Evolutionary conservation across 73 alveolate genomes (phyloP).

Genomic region (Tetrahymena thermophila): DNA sequence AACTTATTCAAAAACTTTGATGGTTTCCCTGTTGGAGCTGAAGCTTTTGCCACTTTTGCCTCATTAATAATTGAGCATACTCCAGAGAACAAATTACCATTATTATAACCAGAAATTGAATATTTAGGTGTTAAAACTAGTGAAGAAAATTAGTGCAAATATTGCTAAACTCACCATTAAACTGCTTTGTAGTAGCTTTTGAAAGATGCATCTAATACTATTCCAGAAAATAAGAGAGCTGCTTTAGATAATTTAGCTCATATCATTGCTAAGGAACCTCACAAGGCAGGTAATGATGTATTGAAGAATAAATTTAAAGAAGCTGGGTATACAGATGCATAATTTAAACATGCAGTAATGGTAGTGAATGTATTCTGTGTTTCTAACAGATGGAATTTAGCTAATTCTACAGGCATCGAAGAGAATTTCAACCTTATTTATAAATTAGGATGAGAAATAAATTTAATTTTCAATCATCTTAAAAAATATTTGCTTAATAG

Average conservation of each 20-base stretch:
- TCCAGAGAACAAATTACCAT: background rate
- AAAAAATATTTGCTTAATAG: no score
- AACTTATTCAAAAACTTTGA: no score
- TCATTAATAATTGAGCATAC: background rate
- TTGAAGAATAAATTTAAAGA: background rate
- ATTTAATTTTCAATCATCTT: background rate
- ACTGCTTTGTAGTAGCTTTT: background rate
- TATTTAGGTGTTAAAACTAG: background rate
- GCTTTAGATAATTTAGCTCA: background rate
- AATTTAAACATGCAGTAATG: background rate
- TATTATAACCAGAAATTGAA: background rate
- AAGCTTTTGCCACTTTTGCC: background rate
- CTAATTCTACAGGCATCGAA: background rate
- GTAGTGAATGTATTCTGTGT: background rate
- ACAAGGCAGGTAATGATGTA: background rate
- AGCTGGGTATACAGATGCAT: background rate
- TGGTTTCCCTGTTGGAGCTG: background rate
- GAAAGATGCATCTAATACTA: background rate
- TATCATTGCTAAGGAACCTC: background rate
- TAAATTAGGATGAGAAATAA: background rate
- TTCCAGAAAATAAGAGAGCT: background rate
- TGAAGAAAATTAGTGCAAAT: background rate
- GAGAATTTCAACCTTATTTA: background rate
- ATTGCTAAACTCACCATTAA: background rate
- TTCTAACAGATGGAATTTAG: background rate